A percentile compares a stretch with the other conserved stretches of the same genome.
Evolutionary conservation across 225 moss, liverwort and hornwort species (phyloP).

Genomic region (Physcomitrellopsis africana): DNA sequence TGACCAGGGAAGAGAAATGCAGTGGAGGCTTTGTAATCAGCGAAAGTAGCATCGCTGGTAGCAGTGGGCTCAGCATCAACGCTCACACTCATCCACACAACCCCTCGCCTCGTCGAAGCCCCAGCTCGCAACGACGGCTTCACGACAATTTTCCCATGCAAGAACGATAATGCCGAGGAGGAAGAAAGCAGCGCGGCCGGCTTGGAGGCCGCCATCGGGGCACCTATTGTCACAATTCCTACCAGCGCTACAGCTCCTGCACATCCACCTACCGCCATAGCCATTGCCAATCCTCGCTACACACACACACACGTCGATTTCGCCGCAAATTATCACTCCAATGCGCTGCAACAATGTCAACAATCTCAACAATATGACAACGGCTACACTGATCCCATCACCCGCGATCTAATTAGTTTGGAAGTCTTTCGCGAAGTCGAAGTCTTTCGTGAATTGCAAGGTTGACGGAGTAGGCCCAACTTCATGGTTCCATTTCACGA

Average conservation of each 20-base stretch:
- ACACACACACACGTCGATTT: too few species aligned
- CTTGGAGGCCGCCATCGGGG: slow-evolving; percentile 46
- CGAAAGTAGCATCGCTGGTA: slow-evolving; percentile 62
- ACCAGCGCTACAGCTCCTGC: slow-evolving; percentile 29
- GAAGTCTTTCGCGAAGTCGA: too few species aligned
- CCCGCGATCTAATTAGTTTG: too few species aligned
- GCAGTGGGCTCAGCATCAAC: slow-evolving; percentile 56
- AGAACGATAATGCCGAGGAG: slow-evolving; percentile 39
- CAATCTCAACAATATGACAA: too few species aligned
- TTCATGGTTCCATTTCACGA: too few species aligned
- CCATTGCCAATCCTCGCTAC: slow-evolving; percentile 41
- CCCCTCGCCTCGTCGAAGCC: slow-evolving; percentile 35
- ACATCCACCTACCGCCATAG: slow-evolving; percentile 49
- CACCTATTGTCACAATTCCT: slow-evolving; percentile 43
- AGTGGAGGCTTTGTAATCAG: slow-evolving; percentile 76
- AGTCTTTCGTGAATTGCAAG: too few species aligned
- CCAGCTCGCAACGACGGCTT: slow-evolving; percentile 20
- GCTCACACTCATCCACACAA: slow-evolving; percentile 64
- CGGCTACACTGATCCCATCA: too few species aligned
- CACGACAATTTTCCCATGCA: slow-evolving; percentile 26
- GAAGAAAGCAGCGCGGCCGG: slow-evolving; percentile 42
- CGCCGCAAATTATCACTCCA: too few species aligned
- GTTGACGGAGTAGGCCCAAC: too few species aligned
- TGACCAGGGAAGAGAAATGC: slow-evolving; percentile 96
- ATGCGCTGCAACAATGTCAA: too few species aligned